Conservation (phyloP, 257 asterid genomes). For the Solanum pinnatisectum region DNA sequence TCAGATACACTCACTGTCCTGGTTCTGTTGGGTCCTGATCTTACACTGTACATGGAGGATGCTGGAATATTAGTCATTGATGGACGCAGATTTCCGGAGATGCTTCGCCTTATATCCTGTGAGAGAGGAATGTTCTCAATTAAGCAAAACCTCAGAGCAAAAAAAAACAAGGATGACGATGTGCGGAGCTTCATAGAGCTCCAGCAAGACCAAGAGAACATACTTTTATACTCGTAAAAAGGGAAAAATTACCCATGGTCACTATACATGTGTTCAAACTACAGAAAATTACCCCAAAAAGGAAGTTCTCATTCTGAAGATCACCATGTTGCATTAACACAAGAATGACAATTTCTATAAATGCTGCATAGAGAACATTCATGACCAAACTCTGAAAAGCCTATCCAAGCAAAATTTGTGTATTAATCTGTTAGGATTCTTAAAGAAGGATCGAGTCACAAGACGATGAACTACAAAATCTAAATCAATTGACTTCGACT, state of each 20-base stretch:
- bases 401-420: neutral
- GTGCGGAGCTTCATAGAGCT: neutral
- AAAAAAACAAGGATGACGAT: neutral
- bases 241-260: neutral
- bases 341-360: neutral
- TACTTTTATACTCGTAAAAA: neutral
- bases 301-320: neutral
- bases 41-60: constrained; percentile 9
- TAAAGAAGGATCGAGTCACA: no score
- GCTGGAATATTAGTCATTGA: constrained; percentile 2
- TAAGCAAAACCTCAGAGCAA: neutral
- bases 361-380: neutral
- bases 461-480: no score
- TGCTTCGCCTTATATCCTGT: constrained; percentile 16
- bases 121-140: neutral
- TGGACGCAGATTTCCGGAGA: constrained; percentile 4
- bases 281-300: neutral
- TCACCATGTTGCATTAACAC: neutral
- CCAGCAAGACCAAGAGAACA: neutral
- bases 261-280: neutral
- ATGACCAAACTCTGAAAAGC: neutral
- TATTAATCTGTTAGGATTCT: neutral
- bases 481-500: no score
- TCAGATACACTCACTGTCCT: constrained; percentile 6
- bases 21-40: constrained; percentile 8